These are phyloP conservation scores for Monilinia aucupariae DNA, from an alignment of 2,329 filamentous ascomycete species.

Conservation along the genomic window DNA sequence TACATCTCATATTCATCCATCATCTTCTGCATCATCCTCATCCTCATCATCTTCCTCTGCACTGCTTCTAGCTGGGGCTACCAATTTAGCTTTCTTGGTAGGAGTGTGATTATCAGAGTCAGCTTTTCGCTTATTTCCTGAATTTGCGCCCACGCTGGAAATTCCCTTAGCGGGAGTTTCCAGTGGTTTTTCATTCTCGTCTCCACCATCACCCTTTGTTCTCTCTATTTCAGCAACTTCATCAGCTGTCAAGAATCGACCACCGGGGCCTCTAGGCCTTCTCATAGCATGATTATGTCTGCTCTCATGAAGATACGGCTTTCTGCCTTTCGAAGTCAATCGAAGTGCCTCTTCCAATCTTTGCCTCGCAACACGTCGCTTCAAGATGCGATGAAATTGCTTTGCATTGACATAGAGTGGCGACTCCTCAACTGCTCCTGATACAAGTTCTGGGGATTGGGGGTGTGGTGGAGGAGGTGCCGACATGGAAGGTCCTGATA, in stretches of 20 bases:
- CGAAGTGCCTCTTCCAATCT: slow-evolving; percentile 88
- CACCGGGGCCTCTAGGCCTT: slow-evolving; percentile 84
- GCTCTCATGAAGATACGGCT: slow-evolving; percentile 95
- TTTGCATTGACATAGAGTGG: slow-evolving; percentile 98
- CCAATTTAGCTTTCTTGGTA: slow-evolving; percentile 49
- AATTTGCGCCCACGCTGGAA: slow-evolving; percentile 31
- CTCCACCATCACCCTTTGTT: slow-evolving; percentile 41
- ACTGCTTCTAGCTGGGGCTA: slow-evolving; percentile 29
- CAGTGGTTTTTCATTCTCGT: slow-evolving; percentile 38
- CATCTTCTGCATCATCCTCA: slow-evolving; percentile 35
- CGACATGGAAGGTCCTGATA: slow-evolving; percentile 58
- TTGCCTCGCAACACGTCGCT: slow-evolving; percentile 86
- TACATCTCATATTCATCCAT: slow-evolving; percentile 21
- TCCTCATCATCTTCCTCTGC: slow-evolving; percentile 34
- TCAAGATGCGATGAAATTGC: slow-evolving; percentile 95
- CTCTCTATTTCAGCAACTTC: slow-evolving; percentile 88
- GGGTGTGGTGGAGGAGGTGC: slow-evolving; percentile 57
- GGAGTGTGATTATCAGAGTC: slow-evolving; percentile 44
- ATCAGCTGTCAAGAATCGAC: slow-evolving; percentile 91
- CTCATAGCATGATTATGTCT: slow-evolving; percentile 98
- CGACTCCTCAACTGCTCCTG: slow-evolving; percentile 73
- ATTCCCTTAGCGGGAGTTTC: slow-evolving; percentile 31
- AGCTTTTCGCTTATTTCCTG: slow-evolving; percentile 57
- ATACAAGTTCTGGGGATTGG: slow-evolving; percentile 74
- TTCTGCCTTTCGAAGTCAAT: slow-evolving; percentile 88